A percentile compares a stretch with the other conserved stretches of the same genome.
phyloP scores from a whole-genome alignment of 2,329 filamentous ascomycete species.

The Cercospora zeina region DNA sequence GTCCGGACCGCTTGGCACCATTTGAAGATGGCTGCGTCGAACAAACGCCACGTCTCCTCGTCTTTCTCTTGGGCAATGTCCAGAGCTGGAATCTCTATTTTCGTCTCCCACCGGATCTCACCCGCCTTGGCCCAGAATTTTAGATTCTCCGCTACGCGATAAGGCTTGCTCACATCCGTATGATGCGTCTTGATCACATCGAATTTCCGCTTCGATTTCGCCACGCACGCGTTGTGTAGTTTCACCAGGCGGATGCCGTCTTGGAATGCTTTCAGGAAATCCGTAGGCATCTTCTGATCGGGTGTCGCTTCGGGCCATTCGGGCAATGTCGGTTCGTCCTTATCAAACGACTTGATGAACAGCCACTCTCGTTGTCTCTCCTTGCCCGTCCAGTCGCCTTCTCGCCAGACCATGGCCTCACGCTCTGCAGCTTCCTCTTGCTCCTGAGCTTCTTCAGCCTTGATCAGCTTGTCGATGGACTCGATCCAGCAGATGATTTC shows the following conservation, averaged over 20 bases:
- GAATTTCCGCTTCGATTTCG: constrained; percentile 81
- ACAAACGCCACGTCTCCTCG: constrained; percentile 68
- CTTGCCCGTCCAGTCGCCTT: constrained; percentile 69
- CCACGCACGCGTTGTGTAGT: constrained; percentile 86
- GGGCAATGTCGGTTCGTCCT: constrained; percentile 63
- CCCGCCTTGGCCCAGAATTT: constrained; percentile 96
- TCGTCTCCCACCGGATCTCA: constrained; percentile 87
- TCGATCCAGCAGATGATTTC: constrained; percentile 77
- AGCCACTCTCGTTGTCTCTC: constrained; percentile 77
- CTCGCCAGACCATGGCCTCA: constrained; percentile 74
- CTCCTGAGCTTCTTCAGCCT: constrained; percentile 75
- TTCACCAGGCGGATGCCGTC: constrained; percentile 80
- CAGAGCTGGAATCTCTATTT: constrained; percentile 79
- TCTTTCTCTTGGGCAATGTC: constrained; percentile 76
- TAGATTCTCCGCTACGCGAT: constrained; percentile 89
- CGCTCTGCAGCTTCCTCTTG: constrained; percentile 70
- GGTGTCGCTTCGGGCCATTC: constrained; percentile 58
- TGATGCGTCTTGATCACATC: constrained; percentile 87
- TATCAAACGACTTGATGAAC: constrained; percentile 76
- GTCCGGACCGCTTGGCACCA: constrained; percentile 83
- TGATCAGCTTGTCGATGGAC: constrained; percentile 73
- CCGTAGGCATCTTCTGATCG: constrained; percentile 46
- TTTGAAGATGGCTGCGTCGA: constrained; percentile 76
- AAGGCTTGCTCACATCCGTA: constrained; percentile 90
- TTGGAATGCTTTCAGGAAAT: constrained; percentile 72